Base-by-base conservation (phyloP, 2,329 filamentous ascomycete species). In the Colletotrichum cuscutae region DNA sequence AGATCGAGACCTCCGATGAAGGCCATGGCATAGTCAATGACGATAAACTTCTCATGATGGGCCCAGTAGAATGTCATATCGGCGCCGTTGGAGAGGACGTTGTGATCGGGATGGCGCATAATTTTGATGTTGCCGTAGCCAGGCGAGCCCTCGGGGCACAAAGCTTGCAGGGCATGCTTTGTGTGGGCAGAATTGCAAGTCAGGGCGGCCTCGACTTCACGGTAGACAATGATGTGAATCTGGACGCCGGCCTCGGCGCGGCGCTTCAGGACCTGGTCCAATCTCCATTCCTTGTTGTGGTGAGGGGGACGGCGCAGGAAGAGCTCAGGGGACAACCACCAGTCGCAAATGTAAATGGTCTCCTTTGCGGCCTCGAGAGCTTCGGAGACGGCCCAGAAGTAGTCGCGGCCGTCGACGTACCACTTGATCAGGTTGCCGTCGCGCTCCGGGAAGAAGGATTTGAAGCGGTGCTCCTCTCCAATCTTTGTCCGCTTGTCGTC, bases 61-160 rank as follows among this genome's bases (percentile, higher is more conserved):
- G 97, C 97, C 91, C 96, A 98, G 84, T 98, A 98, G 79, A 98
- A 95, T 0, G 95, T 98, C 94, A 98, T 97, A 77, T 98, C 96
- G 35, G 94, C 94, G 2, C 93, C 94, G 78, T 98, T 98, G 78
- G 98, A 95, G 63, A 98, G 91, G 2, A 98, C 89, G 76, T 98
- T 98, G 84, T 98, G 96, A 81, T 98, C 96, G 0, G 96, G 96
- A 82, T 98, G 96, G 35, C 96, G 91, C 90, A 97, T 93, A 64
- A 98, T 87, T 46, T 87, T 89, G 80, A 99, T 98, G 80, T 98
- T 98, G 60, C 94, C 95, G 80, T 95, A 87, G 1, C 96, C 97
- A 0, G 92, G 93, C 0, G 89, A 88, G 8, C 95, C 96, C 79
- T 96, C 88, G 0, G 95, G 94, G 77, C 95, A 98, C 0, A 98